These are phyloP conservation scores for Orbilia quercus DNA, from an alignment of 2,329 filamentous ascomycete genomes.

Conservation along the genomic window DNA sequence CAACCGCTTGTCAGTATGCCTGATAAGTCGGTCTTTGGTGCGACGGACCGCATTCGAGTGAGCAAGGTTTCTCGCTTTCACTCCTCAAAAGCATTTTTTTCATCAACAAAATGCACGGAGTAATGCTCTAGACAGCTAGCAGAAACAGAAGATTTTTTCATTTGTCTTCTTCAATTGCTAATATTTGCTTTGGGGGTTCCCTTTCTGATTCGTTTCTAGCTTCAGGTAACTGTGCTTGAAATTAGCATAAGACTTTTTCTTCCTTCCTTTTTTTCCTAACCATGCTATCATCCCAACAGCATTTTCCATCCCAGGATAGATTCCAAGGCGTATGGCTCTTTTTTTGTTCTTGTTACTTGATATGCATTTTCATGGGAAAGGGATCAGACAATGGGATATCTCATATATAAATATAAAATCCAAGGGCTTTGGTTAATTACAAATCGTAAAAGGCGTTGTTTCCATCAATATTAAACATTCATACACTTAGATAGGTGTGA, in stretches of 20 bases:
- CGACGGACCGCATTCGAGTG: neutral
- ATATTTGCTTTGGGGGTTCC: neutral
- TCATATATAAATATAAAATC: neutral
- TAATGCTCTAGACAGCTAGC: neutral
- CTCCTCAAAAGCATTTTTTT: neutral
- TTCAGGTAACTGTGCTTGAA: neutral
- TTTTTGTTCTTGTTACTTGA: neutral
- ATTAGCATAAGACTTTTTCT: neutral
- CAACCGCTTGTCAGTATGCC: conserved; percentile 58
- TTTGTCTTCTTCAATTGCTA: neutral
- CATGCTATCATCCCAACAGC: neutral
- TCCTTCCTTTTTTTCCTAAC: neutral
- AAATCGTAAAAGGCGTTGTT: too few relatives aligned
- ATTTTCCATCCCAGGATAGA: neutral
- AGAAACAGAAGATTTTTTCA: neutral
- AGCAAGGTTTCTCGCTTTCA: neutral
- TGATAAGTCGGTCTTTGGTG: neutral
- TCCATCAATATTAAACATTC: too few relatives aligned
- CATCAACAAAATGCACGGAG: too few relatives aligned
- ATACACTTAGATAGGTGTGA: too few relatives aligned
- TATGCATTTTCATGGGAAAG: neutral
- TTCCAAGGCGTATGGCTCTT: neutral
- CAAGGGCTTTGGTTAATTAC: too few relatives aligned
- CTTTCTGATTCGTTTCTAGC: neutral
- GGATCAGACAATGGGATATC: neutral